Conservation (phyloP, 495 filamentous ascomycete species). For the Xylaria intraflava region DNA sequence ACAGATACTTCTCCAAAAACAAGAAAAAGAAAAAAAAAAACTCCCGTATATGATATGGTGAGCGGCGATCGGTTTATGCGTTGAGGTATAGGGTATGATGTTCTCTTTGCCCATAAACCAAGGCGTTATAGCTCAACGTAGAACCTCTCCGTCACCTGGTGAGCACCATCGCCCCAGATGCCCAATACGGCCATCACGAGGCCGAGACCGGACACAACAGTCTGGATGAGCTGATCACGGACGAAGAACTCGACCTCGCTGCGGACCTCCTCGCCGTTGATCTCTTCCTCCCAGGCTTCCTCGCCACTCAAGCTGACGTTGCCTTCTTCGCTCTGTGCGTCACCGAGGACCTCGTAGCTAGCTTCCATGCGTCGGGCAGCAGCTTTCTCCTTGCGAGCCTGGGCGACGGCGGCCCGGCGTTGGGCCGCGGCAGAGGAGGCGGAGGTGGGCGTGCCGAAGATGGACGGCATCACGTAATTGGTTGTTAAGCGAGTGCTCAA, state of each 20-base stretch:
- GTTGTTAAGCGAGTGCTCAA: slow-evolving; percentile 51
- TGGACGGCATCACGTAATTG: slow-evolving; percentile 47
- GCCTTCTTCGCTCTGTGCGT: slow-evolving; percentile 38
- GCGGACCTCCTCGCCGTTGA: slow-evolving; percentile 80
- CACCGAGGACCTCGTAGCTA: slow-evolving; percentile 59
- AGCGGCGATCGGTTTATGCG: not conserved
- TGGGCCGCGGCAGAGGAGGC: slow-evolving; percentile 19
- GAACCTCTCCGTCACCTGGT: slow-evolving; percentile 4
- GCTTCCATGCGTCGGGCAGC: slow-evolving; percentile 44
- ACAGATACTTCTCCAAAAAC: not conserved
- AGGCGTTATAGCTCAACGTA: slow-evolving; percentile 10
- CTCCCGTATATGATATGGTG: not conserved
- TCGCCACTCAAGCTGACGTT: slow-evolving; percentile 38
- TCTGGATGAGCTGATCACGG: slow-evolving; percentile 53
- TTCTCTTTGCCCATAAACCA: not conserved
- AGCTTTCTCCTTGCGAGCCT: slow-evolving; percentile 20
- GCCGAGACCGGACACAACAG: slow-evolving; percentile 55
- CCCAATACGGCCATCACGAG: slow-evolving; percentile 74
- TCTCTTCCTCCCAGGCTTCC: slow-evolving; percentile 43
- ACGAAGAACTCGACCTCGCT: slow-evolving; percentile 61
- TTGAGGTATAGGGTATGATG: not conserved
- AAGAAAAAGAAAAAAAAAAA: too few species aligned
- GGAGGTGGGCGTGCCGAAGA: slow-evolving; percentile 28
- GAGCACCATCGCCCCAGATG: slow-evolving; percentile 79
- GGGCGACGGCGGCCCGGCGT: slow-evolving; percentile 17